Base-by-base conservation (phyloP, 2,329 filamentous ascomycete genomes). In the Talaromyces sp. region DNA sequence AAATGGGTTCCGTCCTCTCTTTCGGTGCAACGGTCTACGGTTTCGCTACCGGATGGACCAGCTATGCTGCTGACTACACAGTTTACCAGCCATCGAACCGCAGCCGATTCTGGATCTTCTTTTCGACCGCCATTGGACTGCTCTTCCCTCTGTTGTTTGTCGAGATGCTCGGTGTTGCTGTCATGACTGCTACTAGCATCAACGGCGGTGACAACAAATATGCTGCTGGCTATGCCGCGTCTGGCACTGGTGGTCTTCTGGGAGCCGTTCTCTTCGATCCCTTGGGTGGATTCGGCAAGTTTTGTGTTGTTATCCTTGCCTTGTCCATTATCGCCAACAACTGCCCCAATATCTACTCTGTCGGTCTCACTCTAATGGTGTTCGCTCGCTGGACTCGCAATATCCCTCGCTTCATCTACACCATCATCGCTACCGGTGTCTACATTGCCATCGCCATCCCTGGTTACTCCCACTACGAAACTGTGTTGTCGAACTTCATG, bases 11-110 rank as follows among this genome's bases (percentile, higher is more conserved):
- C 63, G 76, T 89, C 47, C 81, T 95, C 54, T 88, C 86, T 64
- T 90, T 90, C 71, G 84, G 87, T 52, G 83, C 88, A 13, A 84
- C 88, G 19, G 81, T 93, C 39, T 89, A 87, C 74, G 86, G 89
- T 45, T 89, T 90, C 73, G 84, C 88, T 19, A 88, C 90, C 1
- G 86, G 91, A 64, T 95, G 91, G 90, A 87, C 89, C 1, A 85
- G 85, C 7, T 90, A 89, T 66, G 90, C 90, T 0, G 88, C 90
- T 9, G 91, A 94, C 73, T 94, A 93, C 75, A 92, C 89, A 24
- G 89, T 92, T 60, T 93, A 93, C 76, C 90, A 93, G 71, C 90
- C 90, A 0, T 80, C 82, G 2, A 82, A 78, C 27, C 86, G 87
- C 47, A 84, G 85, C 35, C 83, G 86, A 24, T 75, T 74, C 49